A percentile compares a stretch with the other conserved stretches of the same genome.
Conservation (phyloP, 2,329 filamentous ascomycete species). For the Monosporascus sp. region DNA sequence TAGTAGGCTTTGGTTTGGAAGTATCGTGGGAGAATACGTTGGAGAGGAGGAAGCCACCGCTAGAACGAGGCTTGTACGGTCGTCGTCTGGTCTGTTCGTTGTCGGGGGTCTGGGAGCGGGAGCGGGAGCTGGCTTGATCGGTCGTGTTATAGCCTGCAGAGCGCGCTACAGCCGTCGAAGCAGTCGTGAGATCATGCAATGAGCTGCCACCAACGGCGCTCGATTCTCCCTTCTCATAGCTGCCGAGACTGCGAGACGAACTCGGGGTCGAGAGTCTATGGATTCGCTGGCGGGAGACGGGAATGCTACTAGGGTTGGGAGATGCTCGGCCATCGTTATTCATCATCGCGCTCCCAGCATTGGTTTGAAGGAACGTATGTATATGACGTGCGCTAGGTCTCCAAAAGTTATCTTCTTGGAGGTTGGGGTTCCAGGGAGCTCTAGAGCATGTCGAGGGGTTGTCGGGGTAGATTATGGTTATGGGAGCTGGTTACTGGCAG, state of each 20-base stretch:
- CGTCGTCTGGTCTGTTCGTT: constrained; percentile 19
- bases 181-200: constrained; percentile 13
- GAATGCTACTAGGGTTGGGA: constrained; percentile 11
- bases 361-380: too few species aligned
- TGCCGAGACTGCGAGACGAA: constrained; percentile 27
- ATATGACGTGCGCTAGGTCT: too few species aligned
- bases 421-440: too few species aligned
- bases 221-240: constrained; percentile 40
- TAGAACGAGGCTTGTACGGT: constrained; percentile 38
- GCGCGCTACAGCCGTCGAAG: constrained; percentile 11
- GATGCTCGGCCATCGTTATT: constrained; percentile 24
- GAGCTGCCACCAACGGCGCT: constrained; percentile 30
- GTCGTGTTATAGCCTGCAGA: constrained; percentile 7
- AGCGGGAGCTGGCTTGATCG: constrained; percentile 9
- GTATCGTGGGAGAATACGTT: constrained; percentile 31
- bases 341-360: constrained; percentile 22
- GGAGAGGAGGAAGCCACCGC: constrained; percentile 46
- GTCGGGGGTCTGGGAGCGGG: constrained; percentile 8
- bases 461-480: too few species aligned
- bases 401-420: too few species aligned
- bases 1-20: constrained; percentile 6
- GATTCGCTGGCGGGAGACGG: constrained; percentile 11
- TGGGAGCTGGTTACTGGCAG: too few species aligned
- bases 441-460: too few species aligned
- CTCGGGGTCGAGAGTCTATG: constrained; percentile 22